Percentiles rank a stretch among this genome's conserved stretches.
Conservation (phyloP, 2,329 filamentous ascomycete species). For the Beauveria scarabaeidicola region DNA sequence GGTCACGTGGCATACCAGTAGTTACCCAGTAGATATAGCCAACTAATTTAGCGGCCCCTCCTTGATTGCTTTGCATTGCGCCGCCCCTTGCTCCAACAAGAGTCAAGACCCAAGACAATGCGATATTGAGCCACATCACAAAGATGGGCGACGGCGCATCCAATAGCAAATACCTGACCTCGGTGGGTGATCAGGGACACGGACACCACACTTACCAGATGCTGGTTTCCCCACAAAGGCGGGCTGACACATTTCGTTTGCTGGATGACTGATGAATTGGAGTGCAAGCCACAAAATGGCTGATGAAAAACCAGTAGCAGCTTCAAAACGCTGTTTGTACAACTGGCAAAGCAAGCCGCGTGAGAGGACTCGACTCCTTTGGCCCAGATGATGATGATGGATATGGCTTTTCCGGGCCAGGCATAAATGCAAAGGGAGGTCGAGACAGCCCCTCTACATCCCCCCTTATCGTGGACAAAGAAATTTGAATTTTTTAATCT, state of each 20-base stretch:
- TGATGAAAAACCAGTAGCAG: too few species aligned
- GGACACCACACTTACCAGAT: too few species aligned
- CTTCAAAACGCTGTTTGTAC: too few species aligned
- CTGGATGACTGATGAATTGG: not conserved
- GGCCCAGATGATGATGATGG: not conserved
- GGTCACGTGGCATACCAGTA: too few species aligned
- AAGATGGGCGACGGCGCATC: too few species aligned
- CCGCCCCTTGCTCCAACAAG: not conserved
- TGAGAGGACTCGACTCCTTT: not conserved
- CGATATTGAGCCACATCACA: not conserved
- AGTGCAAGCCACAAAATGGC: not conserved
- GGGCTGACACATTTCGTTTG: not conserved
- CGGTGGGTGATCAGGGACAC: too few species aligned
- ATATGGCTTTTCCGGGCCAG: not conserved
- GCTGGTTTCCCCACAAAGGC: not conserved
- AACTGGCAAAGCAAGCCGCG: not conserved
- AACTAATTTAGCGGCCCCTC: too few species aligned
- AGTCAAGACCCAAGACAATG: not conserved
- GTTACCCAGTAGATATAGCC: too few species aligned
- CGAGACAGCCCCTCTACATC: not conserved
- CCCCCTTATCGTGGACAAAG: not conserved
- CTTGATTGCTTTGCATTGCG: not conserved
- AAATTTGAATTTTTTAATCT: slow-evolving; percentile 9
- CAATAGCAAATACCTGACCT: too few species aligned
- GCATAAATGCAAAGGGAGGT: not conserved